phyloP scores from a whole-genome alignment of 352 stramenopile species.

The Pythium dissotocum region DNA sequence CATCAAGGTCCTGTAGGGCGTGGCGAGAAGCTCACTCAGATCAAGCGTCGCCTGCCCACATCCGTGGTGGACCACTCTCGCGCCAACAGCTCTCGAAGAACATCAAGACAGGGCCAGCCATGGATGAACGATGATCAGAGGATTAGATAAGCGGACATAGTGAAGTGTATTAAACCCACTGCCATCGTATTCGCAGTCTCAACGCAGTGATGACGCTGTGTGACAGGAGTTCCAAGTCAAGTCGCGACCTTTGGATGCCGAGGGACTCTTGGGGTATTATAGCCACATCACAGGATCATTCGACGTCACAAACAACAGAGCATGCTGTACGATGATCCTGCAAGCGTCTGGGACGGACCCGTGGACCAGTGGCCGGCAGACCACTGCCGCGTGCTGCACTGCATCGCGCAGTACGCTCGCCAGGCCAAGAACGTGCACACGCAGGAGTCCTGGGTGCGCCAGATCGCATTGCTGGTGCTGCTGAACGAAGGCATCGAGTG shows the following conservation, averaged over 20 bases:
- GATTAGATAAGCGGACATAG: conserved; percentile 2
- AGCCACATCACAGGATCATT: not conserved
- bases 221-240: not conserved
- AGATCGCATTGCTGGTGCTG: conserved; percentile 93
- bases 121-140: not conserved
- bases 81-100: not conserved
- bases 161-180: conserved; percentile 1
- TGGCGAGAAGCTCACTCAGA: too few species aligned
- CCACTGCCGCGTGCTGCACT: conserved; percentile 95
- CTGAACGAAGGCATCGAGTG: conserved; percentile 96
- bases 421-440: conserved; percentile 82
- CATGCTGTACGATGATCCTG: not conserved
- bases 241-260: not conserved
- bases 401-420: conserved; percentile 94
- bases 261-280: not conserved
- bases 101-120: not conserved
- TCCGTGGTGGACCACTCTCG: not conserved
- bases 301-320: not conserved
- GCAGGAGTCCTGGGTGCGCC: conserved; percentile 94
- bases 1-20: not conserved
- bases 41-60: not conserved
- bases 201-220: not conserved
- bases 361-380: conserved; percentile 83
- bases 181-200: not conserved
- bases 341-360: conserved; percentile 49